A percentile compares a stretch with the other conserved stretches of the same genome.
These are phyloP conservation scores for Apiospora sp. DNA, from an alignment of 2,329 filamentous ascomycete genomes.

Conservation along the genomic window DNA sequence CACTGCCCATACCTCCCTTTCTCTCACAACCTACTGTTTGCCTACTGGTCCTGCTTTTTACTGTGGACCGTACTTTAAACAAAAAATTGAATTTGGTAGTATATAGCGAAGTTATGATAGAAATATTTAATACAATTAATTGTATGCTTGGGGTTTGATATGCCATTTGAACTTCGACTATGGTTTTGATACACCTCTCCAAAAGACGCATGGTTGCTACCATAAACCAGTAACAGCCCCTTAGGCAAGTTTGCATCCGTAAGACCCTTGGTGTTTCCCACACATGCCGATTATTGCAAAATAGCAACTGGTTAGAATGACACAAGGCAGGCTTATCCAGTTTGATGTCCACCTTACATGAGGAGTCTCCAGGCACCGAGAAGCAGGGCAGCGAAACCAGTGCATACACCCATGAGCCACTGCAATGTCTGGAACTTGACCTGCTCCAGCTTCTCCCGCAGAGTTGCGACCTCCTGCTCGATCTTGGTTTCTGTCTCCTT, in stretches of 20 bases:
- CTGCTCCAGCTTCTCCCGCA: slow-evolving; percentile 91
- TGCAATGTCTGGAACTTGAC: slow-evolving; percentile 98
- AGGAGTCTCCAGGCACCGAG: slow-evolving; percentile 75
- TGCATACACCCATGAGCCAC: slow-evolving; percentile 91
- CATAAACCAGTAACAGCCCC: too few species aligned
- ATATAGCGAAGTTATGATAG: background rate
- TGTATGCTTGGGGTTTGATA: background rate
- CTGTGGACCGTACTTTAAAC: background rate
- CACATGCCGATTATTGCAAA: background rate
- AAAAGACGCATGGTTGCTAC: background rate
- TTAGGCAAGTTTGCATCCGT: too few species aligned
- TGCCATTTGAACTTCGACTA: too few species aligned
- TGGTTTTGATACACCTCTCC: background rate
- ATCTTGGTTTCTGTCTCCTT: slow-evolving; percentile 99
- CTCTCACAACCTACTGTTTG: background rate
- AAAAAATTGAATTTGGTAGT: background rate
- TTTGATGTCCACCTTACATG: slow-evolving; percentile 55
- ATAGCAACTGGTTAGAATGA: background rate
- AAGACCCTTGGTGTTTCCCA: background rate
- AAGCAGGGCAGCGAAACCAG: slow-evolving; percentile 71
- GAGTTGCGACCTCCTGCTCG: slow-evolving; percentile 91
- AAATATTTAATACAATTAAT: background rate
- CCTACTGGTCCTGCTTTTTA: background rate
- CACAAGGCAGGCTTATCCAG: background rate
- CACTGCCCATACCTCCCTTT: background rate